phyloP scores from a whole-genome alignment of 2,329 filamentous ascomycete species.

The Monosporascus sp. region DNA sequence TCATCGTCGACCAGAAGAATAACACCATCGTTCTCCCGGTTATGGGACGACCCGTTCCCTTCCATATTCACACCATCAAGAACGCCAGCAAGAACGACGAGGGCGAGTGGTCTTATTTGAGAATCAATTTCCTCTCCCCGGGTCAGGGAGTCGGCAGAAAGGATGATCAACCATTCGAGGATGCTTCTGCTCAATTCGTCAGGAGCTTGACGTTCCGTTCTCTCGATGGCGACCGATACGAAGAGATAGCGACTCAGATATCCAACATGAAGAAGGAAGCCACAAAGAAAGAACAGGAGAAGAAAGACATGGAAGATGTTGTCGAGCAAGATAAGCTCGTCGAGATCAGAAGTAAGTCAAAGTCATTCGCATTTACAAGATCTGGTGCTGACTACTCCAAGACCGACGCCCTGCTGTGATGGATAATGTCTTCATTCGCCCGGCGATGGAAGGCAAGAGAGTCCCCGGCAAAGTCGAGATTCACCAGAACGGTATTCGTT shows the following conservation, averaged over 20 bases:
- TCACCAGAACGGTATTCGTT: conserved; percentile 97
- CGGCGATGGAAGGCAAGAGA: conserved; percentile 93
- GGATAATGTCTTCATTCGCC: conserved; percentile 92
- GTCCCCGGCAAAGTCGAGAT: conserved; percentile 95
- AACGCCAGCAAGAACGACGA: conserved; percentile 98
- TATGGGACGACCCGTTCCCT: conserved; percentile 95
- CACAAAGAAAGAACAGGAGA: conserved; percentile 90
- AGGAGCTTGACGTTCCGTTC: conserved; percentile 93
- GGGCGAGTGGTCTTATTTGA: conserved; percentile 85
- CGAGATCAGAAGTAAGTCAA: conserved; percentile 77
- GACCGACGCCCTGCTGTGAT: conserved; percentile 85
- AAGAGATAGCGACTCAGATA: conserved; percentile 87
- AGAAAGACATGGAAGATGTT: conserved; percentile 99
- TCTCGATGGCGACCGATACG: conserved; percentile 80
- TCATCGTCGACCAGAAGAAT: conserved; percentile 88
- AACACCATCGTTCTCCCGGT: conserved; percentile 88
- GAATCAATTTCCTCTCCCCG: conserved; percentile 95
- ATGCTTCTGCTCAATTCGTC: conserved; percentile 91
- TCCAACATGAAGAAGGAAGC: conserved; percentile 93
- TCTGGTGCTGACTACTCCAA: conserved; percentile 42
- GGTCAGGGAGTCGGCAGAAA: conserved; percentile 96
- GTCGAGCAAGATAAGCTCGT: conserved; percentile 97
- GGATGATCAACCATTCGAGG: conserved; percentile 96
- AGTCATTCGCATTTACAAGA: not conserved
- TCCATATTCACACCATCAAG: conserved; percentile 97